Percentiles rank a stretch among this genome's conserved stretches.
These are phyloP conservation scores for Protomyces lactucae-debilis DNA, from an alignment of 1,139 yeast genomes.

Conservation along the genomic window DNA sequence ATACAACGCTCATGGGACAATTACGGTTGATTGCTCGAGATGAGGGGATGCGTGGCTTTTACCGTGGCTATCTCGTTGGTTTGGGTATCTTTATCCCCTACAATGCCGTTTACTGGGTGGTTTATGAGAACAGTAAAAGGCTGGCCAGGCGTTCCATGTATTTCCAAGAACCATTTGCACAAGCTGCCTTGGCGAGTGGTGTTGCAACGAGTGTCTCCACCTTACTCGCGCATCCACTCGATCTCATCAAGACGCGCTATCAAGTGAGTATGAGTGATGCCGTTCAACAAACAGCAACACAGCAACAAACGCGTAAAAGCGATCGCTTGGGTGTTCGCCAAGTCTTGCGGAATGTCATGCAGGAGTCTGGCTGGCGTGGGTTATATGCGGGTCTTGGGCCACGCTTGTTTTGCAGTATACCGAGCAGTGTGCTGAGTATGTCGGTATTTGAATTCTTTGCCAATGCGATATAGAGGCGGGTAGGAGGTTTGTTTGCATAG, in stretches of 20 bases:
- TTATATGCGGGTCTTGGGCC: conserved; percentile 26
- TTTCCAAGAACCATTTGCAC: conserved; percentile 6
- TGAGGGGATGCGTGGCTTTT: conserved; percentile 44
- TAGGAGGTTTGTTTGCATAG: not conserved
- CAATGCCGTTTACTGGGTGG: conserved; percentile 33
- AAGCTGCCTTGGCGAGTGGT: conserved; percentile 39
- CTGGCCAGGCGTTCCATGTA: conserved; percentile 5
- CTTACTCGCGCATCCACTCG: conserved; percentile 43
- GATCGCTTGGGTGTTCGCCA: conserved; percentile 15
- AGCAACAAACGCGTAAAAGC: not conserved
- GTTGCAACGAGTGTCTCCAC: conserved; percentile 42
- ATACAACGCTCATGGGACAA: conserved; percentile 33
- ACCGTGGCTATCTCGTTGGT: conserved; percentile 46
- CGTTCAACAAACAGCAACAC: not conserved
- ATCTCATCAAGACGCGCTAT: conserved; percentile 45
- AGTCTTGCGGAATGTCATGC: conserved; percentile 20
- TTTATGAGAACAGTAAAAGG: conserved; percentile 30
- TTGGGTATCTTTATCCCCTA: conserved; percentile 33
- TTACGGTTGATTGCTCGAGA: conserved; percentile 36
- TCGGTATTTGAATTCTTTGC: conserved; percentile 23
- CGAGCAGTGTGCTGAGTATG: conserved; percentile 28
- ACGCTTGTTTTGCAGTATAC: conserved; percentile 25
- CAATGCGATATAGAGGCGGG: too few species aligned
- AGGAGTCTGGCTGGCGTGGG: conserved; percentile 24
- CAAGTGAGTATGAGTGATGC: conserved; percentile 35